These are phyloP conservation scores for Amoebophrya sp. DNA, from an alignment of 169 alveolate genomes.

Conservation along the genomic window DNA sequence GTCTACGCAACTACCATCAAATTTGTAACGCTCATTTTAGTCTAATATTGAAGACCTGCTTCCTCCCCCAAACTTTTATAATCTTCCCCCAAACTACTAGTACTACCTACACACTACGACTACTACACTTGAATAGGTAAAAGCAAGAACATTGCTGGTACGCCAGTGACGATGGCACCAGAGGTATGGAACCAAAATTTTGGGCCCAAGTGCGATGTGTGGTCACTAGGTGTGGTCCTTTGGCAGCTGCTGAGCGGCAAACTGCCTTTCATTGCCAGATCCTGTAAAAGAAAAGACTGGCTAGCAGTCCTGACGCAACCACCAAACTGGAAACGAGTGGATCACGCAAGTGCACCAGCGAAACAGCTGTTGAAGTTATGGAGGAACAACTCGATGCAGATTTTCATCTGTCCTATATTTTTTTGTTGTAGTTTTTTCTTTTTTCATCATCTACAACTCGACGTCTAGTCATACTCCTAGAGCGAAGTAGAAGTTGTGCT, in stretches of 20 bases:
- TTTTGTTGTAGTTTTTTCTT: background rate
- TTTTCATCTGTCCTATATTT: background rate
- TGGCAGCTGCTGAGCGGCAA: constrained; percentile 24
- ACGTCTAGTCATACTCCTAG: no score
- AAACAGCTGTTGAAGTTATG: no score
- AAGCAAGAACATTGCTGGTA: constrained; percentile 2
- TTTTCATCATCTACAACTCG: no score
- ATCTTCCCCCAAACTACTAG: no score
- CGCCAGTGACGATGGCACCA: constrained; percentile 33
- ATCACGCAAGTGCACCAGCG: background rate
- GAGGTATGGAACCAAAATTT: constrained; percentile 29
- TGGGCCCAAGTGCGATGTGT: constrained; percentile 34
- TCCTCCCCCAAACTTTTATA: no score
- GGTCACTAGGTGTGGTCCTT: background rate
- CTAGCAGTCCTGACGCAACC: background rate
- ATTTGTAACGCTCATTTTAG: no score
- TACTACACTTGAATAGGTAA: no score
- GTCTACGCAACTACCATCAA: no score
- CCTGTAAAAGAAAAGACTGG: constrained; percentile 15
- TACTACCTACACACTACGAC: no score
- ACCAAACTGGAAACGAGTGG: background rate
- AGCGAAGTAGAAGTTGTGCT: no score
- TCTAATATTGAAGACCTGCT: no score
- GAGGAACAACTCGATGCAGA: no score
- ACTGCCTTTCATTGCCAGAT: background rate